Percentiles rank a stretch among this genome's conserved stretches.
Evolutionary conservation across 331 rosid genomes (phyloP).

Genomic region (Dryas integrifolia): DNA sequence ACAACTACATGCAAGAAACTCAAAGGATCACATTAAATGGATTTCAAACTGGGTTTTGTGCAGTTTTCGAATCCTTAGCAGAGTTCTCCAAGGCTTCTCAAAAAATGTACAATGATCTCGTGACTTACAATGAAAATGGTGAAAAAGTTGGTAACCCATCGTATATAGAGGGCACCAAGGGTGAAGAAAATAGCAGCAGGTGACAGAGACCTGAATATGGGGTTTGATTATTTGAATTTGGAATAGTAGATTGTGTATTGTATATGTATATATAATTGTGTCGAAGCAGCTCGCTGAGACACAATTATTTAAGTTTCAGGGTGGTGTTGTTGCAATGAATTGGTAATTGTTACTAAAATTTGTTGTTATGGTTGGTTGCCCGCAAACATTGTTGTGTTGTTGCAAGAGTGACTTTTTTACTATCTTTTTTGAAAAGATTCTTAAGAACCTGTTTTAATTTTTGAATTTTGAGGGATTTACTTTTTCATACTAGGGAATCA

Average conservation of each 20-base stretch:
- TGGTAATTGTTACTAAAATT: slow-evolving; percentile 14
- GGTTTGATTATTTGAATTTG: slow-evolving; percentile 12
- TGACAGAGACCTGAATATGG: slow-evolving; percentile 7
- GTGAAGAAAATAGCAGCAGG: slow-evolving; percentile 38
- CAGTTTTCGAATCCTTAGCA: slow-evolving; percentile 65
- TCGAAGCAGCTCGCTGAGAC: slow-evolving; percentile 95
- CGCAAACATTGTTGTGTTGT: not conserved
- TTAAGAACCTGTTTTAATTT: too few relatives aligned
- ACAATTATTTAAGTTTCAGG: slow-evolving; percentile 23
- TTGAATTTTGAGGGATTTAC: too few relatives aligned
- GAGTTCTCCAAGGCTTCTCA: slow-evolving; percentile 77
- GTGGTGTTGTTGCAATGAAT: slow-evolving; percentile 24
- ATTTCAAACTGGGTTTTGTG: slow-evolving; percentile 72
- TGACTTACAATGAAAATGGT: slow-evolving; percentile 45
- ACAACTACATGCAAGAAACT: slow-evolving; percentile 63
- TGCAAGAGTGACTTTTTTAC: too few relatives aligned
- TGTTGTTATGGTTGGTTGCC: slow-evolving; percentile 16
- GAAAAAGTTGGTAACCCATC: slow-evolving; percentile 46
- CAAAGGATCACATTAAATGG: slow-evolving; percentile 67
- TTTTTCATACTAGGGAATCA: too few relatives aligned
- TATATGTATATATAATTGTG: slow-evolving; percentile 50
- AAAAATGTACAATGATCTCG: slow-evolving; percentile 68
- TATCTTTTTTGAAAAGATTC: not conserved
- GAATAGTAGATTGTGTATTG: slow-evolving; percentile 22
- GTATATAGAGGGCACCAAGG: slow-evolving; percentile 47